Percentiles rank a stretch among this genome's conserved stretches.
Evolutionary conservation across 2,329 filamentous ascomycete genomes (phyloP).

Genomic region (Penicillium sp.): DNA sequence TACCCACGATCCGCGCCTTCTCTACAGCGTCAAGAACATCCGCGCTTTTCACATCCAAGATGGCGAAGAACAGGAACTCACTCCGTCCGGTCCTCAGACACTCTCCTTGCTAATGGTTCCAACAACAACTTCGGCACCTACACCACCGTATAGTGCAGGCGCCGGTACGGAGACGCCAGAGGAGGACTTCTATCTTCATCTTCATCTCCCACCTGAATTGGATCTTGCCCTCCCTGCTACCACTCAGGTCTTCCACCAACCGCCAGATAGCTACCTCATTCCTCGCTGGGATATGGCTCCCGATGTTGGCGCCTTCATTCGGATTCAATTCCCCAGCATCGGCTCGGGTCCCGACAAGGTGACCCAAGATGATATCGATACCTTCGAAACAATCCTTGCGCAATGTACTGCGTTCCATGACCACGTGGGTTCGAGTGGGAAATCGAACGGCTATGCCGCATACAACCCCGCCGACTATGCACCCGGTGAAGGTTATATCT

Average conservation of each 20-base stretch:
- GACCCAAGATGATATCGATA: conserved; percentile 87
- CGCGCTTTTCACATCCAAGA: conserved; percentile 86
- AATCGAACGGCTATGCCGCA: conserved; percentile 28
- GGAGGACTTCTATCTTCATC: conserved; percentile 94
- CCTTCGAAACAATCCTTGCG: conserved; percentile 95
- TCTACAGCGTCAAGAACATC: conserved; percentile 66
- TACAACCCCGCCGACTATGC: conserved; percentile 82
- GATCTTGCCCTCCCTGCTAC: conserved; percentile 90
- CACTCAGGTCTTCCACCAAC: conserved; percentile 95
- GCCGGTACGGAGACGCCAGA: conserved; percentile 57
- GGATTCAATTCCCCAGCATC: conserved; percentile 79
- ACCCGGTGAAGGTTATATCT: conserved; percentile 71
- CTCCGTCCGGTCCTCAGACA: conserved; percentile 80
- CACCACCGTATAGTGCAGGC: conserved; percentile 43
- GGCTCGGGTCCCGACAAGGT: conserved; percentile 61
- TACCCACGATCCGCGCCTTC: conserved; percentile 36
- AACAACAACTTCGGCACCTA: conserved; percentile 67
- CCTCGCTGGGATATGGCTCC: conserved; percentile 91
- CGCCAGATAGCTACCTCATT: conserved; percentile 86
- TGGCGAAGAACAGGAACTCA: conserved; percentile 78
- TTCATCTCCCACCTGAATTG: conserved; percentile 89
- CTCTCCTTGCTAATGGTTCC: conserved; percentile 94
- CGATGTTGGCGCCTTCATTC: conserved; percentile 82
- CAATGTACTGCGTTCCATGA: conserved; percentile 96
- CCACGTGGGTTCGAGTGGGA: conserved; percentile 56